phyloP scores from a whole-genome alignment of 2,329 filamentous ascomycete genomes.

The Lachnum nothofagi region DNA sequence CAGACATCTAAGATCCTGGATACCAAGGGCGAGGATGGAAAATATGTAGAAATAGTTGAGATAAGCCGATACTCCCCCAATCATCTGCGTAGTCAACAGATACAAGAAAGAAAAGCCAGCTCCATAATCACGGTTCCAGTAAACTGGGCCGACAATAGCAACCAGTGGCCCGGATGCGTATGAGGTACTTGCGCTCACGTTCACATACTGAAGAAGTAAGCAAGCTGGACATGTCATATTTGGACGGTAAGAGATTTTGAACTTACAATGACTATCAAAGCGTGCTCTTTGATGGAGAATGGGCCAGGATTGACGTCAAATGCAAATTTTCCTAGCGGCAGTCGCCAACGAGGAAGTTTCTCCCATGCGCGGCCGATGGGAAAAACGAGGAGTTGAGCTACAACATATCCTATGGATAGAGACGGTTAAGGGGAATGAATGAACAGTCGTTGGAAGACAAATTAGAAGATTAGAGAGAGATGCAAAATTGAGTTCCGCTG shows the following conservation, averaged over 20 bases:
- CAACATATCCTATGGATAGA: slow-evolving; percentile 17
- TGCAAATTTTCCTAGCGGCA: slow-evolving; percentile 37
- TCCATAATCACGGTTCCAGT: slow-evolving; percentile 39
- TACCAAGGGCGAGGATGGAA: too few species aligned
- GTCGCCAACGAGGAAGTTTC: slow-evolving; percentile 17
- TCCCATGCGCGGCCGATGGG: slow-evolving; percentile 56
- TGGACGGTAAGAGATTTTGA: slow-evolving; percentile 62
- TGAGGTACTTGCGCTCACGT: slow-evolving; percentile 59
- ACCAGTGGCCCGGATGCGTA: slow-evolving; percentile 41
- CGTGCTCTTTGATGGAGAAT: slow-evolving; percentile 65
- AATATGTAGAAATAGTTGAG: too few species aligned
- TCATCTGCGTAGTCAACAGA: slow-evolving; percentile 56
- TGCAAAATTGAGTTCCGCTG: too few species aligned
- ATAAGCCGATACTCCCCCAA: too few species aligned
- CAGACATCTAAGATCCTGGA: too few species aligned
- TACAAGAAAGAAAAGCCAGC: slow-evolving; percentile 57
- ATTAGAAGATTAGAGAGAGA: too few species aligned
- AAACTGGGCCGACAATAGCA: slow-evolving; percentile 33
- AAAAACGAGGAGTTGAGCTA: slow-evolving; percentile 46
- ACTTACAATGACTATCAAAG: slow-evolving; percentile 61
- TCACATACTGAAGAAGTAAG: slow-evolving; percentile 39
- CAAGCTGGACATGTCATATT: slow-evolving; percentile 46
- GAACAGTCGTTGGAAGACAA: too few species aligned
- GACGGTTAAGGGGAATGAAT: slow-evolving; percentile 12
- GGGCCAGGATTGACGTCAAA: slow-evolving; percentile 59